These are phyloP conservation scores for Cladosporium sp. DNA, from an alignment of 2,329 filamentous ascomycete genomes.

Conservation along the genomic window DNA sequence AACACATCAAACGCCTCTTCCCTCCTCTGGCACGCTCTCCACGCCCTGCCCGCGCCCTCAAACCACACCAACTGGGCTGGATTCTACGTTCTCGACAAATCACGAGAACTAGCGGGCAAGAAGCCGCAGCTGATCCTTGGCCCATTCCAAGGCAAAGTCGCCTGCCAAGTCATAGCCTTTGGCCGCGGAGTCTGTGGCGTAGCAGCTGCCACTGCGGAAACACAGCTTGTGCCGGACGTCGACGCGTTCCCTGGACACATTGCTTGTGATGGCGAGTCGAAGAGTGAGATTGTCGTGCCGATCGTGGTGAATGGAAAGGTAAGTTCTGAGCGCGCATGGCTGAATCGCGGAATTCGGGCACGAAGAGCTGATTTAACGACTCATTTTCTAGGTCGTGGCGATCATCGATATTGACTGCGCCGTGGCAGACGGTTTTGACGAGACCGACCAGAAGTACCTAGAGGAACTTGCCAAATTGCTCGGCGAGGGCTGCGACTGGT, in stretches of 20 bases:
- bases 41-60: constrained; percentile 64
- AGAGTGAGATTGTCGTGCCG: constrained; percentile 79
- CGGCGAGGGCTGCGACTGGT: constrained; percentile 62
- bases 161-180: constrained; percentile 73
- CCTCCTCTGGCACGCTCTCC: constrained; percentile 74
- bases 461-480: constrained; percentile 63
- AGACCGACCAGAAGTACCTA: constrained; percentile 61
- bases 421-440: constrained; percentile 62
- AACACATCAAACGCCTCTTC: constrained; percentile 74
- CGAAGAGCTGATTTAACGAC: background rate
- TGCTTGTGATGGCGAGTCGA: constrained; percentile 71
- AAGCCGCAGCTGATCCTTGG: constrained; percentile 64
- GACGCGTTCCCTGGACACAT: constrained; percentile 75
- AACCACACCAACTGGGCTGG: constrained; percentile 74
- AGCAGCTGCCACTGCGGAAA: constrained; percentile 57
- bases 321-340: constrained; percentile 16
- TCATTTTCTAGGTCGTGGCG: constrained; percentile 51
- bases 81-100: constrained; percentile 66
- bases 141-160: constrained; percentile 72
- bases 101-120: constrained; percentile 8
- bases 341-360: no score
- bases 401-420: constrained; percentile 80
- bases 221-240: constrained; percentile 66
- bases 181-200: constrained; percentile 71
- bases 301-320: constrained; percentile 53